Percentiles rank a stretch among this genome's conserved stretches.
Conservation (phyloP, 202 grass and related monocot genomes). For the Digitaria exilis region DNA sequence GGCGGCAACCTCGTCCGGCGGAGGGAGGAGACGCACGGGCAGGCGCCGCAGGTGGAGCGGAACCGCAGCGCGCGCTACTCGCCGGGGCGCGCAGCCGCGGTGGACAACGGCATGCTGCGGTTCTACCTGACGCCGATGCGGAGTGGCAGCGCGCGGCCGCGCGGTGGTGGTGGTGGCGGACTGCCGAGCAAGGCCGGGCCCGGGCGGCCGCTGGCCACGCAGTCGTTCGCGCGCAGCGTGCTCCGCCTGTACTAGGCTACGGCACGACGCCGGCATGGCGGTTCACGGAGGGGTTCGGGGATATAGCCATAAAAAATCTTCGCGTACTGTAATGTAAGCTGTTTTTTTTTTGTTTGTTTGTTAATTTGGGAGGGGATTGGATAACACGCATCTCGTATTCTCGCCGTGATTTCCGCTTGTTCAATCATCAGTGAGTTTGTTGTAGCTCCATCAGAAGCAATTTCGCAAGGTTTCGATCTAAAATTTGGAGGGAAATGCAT, state of each 20-base stretch:
- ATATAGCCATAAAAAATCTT: slow-evolving; percentile 50
- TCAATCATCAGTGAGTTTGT: not conserved
- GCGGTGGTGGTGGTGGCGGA: slow-evolving; percentile 51
- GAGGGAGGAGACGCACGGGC: slow-evolving; percentile 43
- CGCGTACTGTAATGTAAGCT: slow-evolving; percentile 60
- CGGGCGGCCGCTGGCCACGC: slow-evolving; percentile 64
- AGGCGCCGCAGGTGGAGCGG: slow-evolving; percentile 61
- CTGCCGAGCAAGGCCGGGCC: slow-evolving; percentile 65
- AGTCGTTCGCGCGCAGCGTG: slow-evolving; percentile 78
- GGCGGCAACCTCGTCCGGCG: slow-evolving; percentile 41
- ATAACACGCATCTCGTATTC: slow-evolving; percentile 52
- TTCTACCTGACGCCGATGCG: slow-evolving; percentile 95
- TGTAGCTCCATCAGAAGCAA: not conserved
- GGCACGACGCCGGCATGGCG: not conserved
- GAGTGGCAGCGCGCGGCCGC: slow-evolving; percentile 58
- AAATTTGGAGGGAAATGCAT: slow-evolving; percentile 22
- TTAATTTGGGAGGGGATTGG: slow-evolving; percentile 50
- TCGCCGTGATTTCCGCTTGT: slow-evolving; percentile 34
- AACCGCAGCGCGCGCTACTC: slow-evolving; percentile 88
- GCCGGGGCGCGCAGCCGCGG: slow-evolving; percentile 51
- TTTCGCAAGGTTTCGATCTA: not conserved
- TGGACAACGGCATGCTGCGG: slow-evolving; percentile 76
- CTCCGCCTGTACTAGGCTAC: slow-evolving; percentile 71
- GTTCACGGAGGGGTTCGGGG: slow-evolving; percentile 4
- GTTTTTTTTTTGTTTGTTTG: not conserved